These are phyloP conservation scores for Tillandsia leiboldiana DNA, from an alignment of 176 grass and related monocot species.

Conservation along the genomic window DNA sequence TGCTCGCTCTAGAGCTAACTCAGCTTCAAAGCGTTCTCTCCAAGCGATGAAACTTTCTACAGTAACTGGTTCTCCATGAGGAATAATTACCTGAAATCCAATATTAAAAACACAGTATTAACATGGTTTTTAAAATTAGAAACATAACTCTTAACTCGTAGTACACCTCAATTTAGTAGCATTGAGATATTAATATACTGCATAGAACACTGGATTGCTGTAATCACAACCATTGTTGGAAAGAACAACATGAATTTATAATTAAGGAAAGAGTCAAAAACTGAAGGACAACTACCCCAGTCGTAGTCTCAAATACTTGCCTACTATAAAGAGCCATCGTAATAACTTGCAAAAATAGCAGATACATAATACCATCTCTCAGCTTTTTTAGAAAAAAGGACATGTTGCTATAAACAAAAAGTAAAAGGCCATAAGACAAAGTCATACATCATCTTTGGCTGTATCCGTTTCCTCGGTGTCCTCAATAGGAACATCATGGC, in stretches of 20 bases:
- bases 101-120: conserved; percentile 6
- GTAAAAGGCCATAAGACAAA: background rate
- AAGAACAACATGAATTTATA: too few species aligned
- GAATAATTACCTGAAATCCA: conserved; percentile 67
- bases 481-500: conserved; percentile 41
- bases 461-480: conserved; percentile 47
- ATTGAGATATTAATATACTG: too few species aligned
- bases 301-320: background rate
- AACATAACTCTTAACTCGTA: background rate
- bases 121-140: background rate
- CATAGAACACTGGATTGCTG: background rate
- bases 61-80: conserved; percentile 92
- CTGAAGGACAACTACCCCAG: background rate
- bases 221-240: too few species aligned
- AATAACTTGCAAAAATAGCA: background rate
- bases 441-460: conserved; percentile 60
- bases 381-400: too few species aligned
- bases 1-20: conserved; percentile 75
- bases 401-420: background rate
- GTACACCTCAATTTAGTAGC: background rate
- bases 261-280: too few species aligned
- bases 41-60: conserved; percentile 83
- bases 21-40: conserved; percentile 99
- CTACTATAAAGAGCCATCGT: background rate
- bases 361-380: too few species aligned